Evolutionary conservation across 257 asterid genomes (phyloP).

Genomic region (Solanum clarkiae): DNA sequence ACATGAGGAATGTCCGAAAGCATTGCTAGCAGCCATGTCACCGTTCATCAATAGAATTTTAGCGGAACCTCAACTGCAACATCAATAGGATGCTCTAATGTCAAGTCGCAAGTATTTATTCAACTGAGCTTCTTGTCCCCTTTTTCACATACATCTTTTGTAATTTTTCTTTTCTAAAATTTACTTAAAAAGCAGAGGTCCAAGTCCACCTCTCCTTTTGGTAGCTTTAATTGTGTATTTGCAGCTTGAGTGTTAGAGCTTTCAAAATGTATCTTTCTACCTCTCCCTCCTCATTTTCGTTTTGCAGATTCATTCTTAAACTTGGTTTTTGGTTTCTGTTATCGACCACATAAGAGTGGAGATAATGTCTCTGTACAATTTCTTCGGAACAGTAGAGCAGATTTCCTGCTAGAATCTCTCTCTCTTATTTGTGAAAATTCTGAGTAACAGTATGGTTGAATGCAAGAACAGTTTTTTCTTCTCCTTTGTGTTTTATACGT

Average conservation of each 20-base stretch:
- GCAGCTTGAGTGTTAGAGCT: constrained; percentile 5
- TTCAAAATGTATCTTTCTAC: background rate
- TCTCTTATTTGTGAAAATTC: background rate
- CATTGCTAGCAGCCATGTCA: constrained; percentile 72
- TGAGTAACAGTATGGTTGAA: background rate
- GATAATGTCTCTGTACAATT: background rate
- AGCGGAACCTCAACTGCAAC: constrained; percentile 34
- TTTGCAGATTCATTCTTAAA: background rate
- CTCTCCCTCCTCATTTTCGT: background rate
- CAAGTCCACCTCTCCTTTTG: constrained; percentile 39
- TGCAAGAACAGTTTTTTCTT: background rate
- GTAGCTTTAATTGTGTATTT: constrained; percentile 13
- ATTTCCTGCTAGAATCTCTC: background rate
- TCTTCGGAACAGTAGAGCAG: background rate
- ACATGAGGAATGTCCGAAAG: constrained; percentile 97
- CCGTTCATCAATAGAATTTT: constrained; percentile 68
- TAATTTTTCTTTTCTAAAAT: constrained; percentile 8
- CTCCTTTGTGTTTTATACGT: background rate
- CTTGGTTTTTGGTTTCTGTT: background rate
- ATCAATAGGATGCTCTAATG: constrained; percentile 14
- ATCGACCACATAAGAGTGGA: background rate
- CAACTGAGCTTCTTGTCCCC: background rate
- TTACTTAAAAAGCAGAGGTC: constrained; percentile 24
- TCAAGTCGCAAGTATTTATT: background rate
- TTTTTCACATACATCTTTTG: background rate